Conservation (phyloP, 2,329 filamentous ascomycete genomes). For the Berkeleyomyces rouxiae region DNA sequence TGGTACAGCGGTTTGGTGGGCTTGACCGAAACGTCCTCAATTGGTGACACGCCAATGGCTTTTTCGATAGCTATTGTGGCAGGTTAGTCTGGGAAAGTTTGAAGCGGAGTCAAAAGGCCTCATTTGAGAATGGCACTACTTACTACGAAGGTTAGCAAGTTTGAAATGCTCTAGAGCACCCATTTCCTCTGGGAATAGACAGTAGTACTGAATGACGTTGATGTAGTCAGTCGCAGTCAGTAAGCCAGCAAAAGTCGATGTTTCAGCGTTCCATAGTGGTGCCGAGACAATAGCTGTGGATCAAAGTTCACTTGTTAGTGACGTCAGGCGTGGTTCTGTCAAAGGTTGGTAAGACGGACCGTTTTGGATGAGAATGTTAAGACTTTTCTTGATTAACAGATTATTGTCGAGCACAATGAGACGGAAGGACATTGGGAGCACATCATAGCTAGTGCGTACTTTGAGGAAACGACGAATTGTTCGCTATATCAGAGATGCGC, state of each 20-base stretch:
- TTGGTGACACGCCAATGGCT: slow-evolving; percentile 74
- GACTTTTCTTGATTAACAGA: slow-evolving; percentile 88
- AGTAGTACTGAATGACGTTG: slow-evolving; percentile 98
- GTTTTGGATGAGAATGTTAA: slow-evolving; percentile 91
- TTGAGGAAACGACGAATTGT: slow-evolving; percentile 91
- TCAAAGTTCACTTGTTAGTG: not conserved
- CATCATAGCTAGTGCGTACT: slow-evolving; percentile 92
- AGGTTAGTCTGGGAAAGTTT: not conserved
- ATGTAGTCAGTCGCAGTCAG: slow-evolving; percentile 95
- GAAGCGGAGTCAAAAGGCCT: not conserved
- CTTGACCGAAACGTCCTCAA: slow-evolving; percentile 92
- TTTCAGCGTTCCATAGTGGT: slow-evolving; percentile 88
- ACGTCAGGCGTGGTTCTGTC: not conserved
- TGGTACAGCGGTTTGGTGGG: slow-evolving; percentile 84
- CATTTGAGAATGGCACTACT: slow-evolving; percentile 37
- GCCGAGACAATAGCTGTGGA: slow-evolving; percentile 81
- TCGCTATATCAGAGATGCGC: slow-evolving; percentile 36
- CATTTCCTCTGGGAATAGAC: slow-evolving; percentile 83
- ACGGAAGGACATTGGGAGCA: slow-evolving; percentile 86
- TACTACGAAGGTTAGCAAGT: slow-evolving; percentile 79
- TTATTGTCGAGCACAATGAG: slow-evolving; percentile 92
- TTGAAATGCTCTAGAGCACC: slow-evolving; percentile 86
- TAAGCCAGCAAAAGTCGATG: slow-evolving; percentile 82
- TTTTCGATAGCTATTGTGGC: slow-evolving; percentile 69
- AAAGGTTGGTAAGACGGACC: slow-evolving; percentile 31